phyloP scores from a whole-genome alignment of 371 early-diverging fungal genomes.

The Rhizopus sp. region DNA sequence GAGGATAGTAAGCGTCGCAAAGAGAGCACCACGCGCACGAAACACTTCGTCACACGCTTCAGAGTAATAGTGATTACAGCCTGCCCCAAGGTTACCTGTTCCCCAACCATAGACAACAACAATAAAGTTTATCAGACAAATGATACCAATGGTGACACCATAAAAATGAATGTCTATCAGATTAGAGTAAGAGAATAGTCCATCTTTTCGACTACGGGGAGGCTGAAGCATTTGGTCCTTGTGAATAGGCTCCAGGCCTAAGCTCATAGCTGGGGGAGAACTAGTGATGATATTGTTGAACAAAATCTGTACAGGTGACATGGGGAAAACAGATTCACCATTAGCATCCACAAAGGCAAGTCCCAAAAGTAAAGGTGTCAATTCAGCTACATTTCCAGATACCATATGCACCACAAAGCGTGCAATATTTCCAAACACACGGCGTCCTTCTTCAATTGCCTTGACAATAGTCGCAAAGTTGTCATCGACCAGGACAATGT shows the following conservation, averaged over 20 bases:
- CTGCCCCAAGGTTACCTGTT: constrained; percentile 56
- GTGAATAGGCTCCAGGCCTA: constrained; percentile 86
- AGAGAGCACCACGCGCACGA: constrained; percentile 75
- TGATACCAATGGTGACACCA: constrained; percentile 67
- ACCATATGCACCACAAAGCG: constrained; percentile 92
- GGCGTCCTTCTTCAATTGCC: constrained; percentile 84
- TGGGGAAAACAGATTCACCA: constrained; percentile 70
- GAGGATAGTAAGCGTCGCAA: constrained; percentile 65
- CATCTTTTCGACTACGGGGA: constrained; percentile 72
- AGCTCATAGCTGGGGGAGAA: constrained; percentile 84
- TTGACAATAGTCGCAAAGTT: constrained; percentile 86
- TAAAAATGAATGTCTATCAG: constrained; percentile 73
- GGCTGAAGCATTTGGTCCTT: constrained; percentile 77
- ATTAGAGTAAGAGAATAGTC: constrained; percentile 69
- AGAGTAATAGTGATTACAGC: constrained; percentile 63
- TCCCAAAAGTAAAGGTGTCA: constrained; percentile 70
- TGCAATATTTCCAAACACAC: constrained; percentile 89
- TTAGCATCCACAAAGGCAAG: constrained; percentile 63
- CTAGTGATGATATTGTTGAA: constrained; percentile 84
- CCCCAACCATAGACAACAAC: constrained; percentile 63
- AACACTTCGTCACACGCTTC: constrained; percentile 67
- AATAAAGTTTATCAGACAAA: constrained; percentile 72
- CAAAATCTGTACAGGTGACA: constrained; percentile 84
- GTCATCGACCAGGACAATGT: constrained; percentile 88
- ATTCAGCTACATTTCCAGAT: constrained; percentile 81